Conservation (phyloP, 2,329 filamentous ascomycete genomes). For the Colletotrichum sp. region DNA sequence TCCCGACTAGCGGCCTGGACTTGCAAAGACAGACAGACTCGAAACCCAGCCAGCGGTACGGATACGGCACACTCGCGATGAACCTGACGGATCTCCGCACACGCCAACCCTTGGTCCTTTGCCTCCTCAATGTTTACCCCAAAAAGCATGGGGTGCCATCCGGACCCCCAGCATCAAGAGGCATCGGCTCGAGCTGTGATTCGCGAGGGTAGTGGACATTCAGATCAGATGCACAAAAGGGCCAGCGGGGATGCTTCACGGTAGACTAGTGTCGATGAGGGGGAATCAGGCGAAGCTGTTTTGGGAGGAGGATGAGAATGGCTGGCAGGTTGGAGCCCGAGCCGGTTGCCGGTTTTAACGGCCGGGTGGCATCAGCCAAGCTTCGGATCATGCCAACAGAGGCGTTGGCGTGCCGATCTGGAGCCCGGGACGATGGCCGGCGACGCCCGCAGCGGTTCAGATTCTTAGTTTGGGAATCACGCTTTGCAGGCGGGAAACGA, state of each 20-base stretch:
- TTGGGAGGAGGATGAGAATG: background rate
- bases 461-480: background rate
- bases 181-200: background rate
- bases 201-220: background rate
- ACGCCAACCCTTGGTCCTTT: background rate
- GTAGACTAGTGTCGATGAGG: background rate
- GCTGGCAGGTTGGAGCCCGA: background rate
- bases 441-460: background rate
- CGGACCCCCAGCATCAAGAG: background rate
- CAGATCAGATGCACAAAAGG: background rate
- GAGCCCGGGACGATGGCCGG: background rate
- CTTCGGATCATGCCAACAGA: background rate
- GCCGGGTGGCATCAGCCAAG: slow-evolving; percentile 13
- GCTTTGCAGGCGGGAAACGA: background rate
- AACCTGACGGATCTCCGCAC: slow-evolving; percentile 7
- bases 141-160: background rate
- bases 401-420: background rate
- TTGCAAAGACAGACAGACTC: background rate
- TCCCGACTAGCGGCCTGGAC: background rate
- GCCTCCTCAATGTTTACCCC: slow-evolving; percentile 3
- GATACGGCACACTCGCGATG: background rate
- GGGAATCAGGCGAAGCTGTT: background rate
- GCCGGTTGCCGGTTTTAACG: background rate
- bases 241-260: background rate
- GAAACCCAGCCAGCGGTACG: background rate